Base-by-base conservation (phyloP, 495 filamentous ascomycete species). In the Penicillium herquei region DNA sequence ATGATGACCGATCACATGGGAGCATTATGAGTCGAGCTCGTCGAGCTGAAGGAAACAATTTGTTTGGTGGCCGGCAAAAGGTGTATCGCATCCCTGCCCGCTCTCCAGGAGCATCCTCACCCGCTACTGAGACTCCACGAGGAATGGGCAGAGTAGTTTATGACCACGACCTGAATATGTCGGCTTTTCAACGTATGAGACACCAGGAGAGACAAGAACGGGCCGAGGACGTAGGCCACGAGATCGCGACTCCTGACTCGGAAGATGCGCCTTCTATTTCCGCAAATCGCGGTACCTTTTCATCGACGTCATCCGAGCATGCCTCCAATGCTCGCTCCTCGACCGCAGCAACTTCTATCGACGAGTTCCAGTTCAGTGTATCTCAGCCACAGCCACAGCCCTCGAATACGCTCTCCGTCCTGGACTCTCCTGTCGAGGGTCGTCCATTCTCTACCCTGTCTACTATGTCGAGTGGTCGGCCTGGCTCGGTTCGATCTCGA, bases 1-100 rank as follows among this genome's bases (percentile, higher is more conserved):
- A 96, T 59, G 91, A 94, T 56, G 80, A 83, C 32, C 70, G 70
- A 34, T 72, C 72, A 8, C 66, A 73, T 9, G 86, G 81, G 0
- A 90, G 90, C 64, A 81, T 97, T 12, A 92, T 98, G 87, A 88
- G 79, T 65, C 81, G 94, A 39, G 74, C 84, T n/a, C 86, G 92
- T 61, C 90, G 90, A 9, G 86, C 82, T 1, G 94, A 98, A 71
- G 91, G 92, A 16, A 98, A 98, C 72, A 89, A 90, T 61, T 68
- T 98, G 56, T 98, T 98, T 74, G 94, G 94, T 50, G 94, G 95
- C 9, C 84, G 94, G 31, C 94, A 98, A 65, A 98, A 98, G 71
- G 84, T 98, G 18, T 98, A 94, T 72, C 94, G 91, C 61, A 91
- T 98, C 46, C 82, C 91, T 0, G 79, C 78, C 16, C 83, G 79